Conservation (phyloP, 2,329 filamentous ascomycete genomes). For the Penicillium sclerotigenum region DNA sequence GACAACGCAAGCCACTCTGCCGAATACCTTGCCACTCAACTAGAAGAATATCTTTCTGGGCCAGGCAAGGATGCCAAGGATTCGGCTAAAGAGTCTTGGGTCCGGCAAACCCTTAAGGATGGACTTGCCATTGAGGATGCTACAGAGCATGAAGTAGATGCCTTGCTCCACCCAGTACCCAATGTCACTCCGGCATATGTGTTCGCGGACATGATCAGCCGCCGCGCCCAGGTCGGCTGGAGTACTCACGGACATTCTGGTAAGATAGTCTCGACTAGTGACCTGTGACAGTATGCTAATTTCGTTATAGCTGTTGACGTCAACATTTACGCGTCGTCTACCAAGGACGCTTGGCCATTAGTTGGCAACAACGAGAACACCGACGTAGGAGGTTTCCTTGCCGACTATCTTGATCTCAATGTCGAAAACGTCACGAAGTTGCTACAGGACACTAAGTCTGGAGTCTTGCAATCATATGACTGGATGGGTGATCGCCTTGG, state of each 20-base stretch:
- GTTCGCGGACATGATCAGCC: slow-evolving; percentile 82
- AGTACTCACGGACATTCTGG: slow-evolving; percentile 83
- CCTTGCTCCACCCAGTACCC: slow-evolving; percentile 57
- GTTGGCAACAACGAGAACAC: slow-evolving; percentile 93
- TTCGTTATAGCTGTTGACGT: slow-evolving; percentile 72
- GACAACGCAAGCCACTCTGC: slow-evolving; percentile 74
- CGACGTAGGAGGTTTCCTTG: slow-evolving; percentile 79
- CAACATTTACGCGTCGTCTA: slow-evolving; percentile 85
- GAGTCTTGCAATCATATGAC: slow-evolving; percentile 21
- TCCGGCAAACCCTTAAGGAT: slow-evolving; percentile 62
- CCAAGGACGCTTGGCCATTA: slow-evolving; percentile 59
- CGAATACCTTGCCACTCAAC: slow-evolving; percentile 64
- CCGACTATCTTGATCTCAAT: slow-evolving; percentile 74
- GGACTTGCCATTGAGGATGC: slow-evolving; percentile 76
- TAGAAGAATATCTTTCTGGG: slow-evolving; percentile 57
- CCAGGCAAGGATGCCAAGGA: slow-evolving; percentile 37
- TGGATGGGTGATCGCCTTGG: slow-evolving; percentile 45
- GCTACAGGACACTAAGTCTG: slow-evolving; percentile 47
- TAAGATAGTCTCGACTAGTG: slow-evolving; percentile 20
- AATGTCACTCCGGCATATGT: slow-evolving; percentile 55
- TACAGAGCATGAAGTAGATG: slow-evolving; percentile 65
- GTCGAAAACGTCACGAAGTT: slow-evolving; percentile 74
- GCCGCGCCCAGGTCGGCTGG: slow-evolving; percentile 88
- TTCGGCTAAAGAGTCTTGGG: slow-evolving; percentile 57
- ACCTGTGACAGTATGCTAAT: slow-evolving; percentile 9